Conservation (phyloP, 192 early-diverging fungal genomes). For the Coemansia sp. region DNA sequence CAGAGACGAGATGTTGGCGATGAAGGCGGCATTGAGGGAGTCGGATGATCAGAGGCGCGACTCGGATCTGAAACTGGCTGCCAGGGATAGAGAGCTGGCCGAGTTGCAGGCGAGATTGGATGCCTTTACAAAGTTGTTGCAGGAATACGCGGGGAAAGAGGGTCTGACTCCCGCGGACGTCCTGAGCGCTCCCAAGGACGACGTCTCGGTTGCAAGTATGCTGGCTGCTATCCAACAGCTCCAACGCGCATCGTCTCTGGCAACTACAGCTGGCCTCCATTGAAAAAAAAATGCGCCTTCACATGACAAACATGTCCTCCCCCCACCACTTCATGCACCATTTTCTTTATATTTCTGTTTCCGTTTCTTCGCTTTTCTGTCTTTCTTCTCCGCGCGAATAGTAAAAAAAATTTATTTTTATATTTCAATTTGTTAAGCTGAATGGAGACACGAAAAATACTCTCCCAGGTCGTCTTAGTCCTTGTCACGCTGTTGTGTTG, state of each 20-base stretch:
- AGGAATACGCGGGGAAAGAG: constrained; percentile 42
- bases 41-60: constrained; percentile 43
- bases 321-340: background rate
- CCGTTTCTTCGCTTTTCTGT: background rate
- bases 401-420: background rate
- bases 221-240: constrained; percentile 50
- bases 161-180: constrained; percentile 10
- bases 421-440: constrained; percentile 1
- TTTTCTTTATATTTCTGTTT: background rate
- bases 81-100: constrained; percentile 42
- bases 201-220: constrained; percentile 42
- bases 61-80: constrained; percentile 27
- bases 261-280: background rate
- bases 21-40: constrained; percentile 37
- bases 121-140: constrained; percentile 41
- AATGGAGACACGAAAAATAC: constrained; percentile 20
- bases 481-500: constrained; percentile 38
- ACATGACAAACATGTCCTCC: background rate
- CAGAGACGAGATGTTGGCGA: constrained; percentile 39
- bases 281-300: background rate
- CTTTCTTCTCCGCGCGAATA: constrained; percentile 1
- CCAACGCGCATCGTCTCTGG: constrained; percentile 41
- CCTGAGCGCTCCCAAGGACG: constrained; percentile 11
- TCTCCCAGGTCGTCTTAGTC: constrained; percentile 20
- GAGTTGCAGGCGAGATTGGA: constrained; percentile 41